A percentile compares a stretch with the other conserved stretches of the same genome.
These are phyloP conservation scores for Wickerhamomyces tratensis DNA, from an alignment of 805 yeast genomes.

Conservation along the genomic window DNA sequence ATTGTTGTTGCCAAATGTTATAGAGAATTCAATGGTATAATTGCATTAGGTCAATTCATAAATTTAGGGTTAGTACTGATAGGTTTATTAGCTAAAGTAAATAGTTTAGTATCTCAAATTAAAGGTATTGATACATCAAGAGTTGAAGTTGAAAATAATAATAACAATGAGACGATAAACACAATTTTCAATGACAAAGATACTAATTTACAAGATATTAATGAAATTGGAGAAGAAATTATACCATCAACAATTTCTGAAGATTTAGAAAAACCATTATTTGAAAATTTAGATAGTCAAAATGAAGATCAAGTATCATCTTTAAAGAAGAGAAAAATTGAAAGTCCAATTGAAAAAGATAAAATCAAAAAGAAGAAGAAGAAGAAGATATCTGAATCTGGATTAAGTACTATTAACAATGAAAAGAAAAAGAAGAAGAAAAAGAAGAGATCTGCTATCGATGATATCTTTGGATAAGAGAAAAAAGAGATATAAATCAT, in stretches of 20 bases:
- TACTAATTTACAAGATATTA: not conserved
- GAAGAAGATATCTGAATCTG: not conserved
- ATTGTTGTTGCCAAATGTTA: slow-evolving; percentile 20
- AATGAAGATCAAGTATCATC: too few relatives aligned
- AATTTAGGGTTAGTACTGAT: slow-evolving; percentile 62
- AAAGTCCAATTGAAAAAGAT: slow-evolving; percentile 1
- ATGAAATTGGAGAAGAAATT: slow-evolving; percentile 1
- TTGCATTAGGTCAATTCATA: slow-evolving; percentile 71
- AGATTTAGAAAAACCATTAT: too few relatives aligned
- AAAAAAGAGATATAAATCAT: slow-evolving; percentile 6
- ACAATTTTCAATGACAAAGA: too few relatives aligned
- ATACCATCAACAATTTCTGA: too few relatives aligned
- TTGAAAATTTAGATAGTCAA: too few relatives aligned
- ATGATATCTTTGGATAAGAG: slow-evolving; percentile 58
- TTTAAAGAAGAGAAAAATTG: slow-evolving; percentile 5
- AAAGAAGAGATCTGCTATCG: slow-evolving; percentile 50
- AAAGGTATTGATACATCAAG: slow-evolving; percentile 4
- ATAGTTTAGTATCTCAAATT: slow-evolving; percentile 10
- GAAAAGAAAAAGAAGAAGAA: slow-evolving; percentile 31
- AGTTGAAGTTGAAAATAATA: not conserved
- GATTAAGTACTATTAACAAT: slow-evolving; percentile 4
- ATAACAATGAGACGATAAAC: not conserved
- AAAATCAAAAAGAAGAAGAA: not conserved
- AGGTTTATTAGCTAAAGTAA: slow-evolving; percentile 42
- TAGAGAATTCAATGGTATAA: slow-evolving; percentile 53